Evolutionary conservation across 2,329 filamentous ascomycete species (phyloP).

Genomic region (Fusarium irregulare): DNA sequence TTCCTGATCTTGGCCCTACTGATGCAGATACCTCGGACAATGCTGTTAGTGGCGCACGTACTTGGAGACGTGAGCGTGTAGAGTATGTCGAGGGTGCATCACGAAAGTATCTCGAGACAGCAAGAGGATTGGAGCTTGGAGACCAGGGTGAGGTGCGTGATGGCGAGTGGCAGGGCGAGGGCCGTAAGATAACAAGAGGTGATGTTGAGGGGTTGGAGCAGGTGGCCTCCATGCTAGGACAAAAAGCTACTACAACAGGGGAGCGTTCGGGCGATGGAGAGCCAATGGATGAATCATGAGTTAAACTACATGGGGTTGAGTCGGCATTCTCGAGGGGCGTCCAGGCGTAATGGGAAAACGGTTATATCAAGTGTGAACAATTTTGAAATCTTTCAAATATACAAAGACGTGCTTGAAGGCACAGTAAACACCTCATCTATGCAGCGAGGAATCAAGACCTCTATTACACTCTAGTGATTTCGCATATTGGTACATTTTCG

Average conservation of each 20-base stretch:
- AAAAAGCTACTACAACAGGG: not conserved
- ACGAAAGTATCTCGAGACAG: constrained; percentile 77
- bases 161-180: constrained; percentile 71
- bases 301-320: not conserved
- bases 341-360: constrained; percentile 25
- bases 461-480: constrained; percentile 26
- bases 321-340: constrained; percentile 12
- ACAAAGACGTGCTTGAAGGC: constrained; percentile 23
- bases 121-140: constrained; percentile 74
- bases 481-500: constrained; percentile 7
- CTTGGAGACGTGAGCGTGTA: constrained; percentile 76
- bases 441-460: constrained; percentile 36
- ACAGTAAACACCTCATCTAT: constrained; percentile 20
- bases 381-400: constrained; percentile 21
- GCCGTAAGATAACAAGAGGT: constrained; percentile 59
- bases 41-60: constrained; percentile 55
- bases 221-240: constrained; percentile 59
- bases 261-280: constrained; percentile 26
- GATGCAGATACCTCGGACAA: constrained; percentile 50
- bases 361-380: constrained; percentile 1
- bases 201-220: constrained; percentile 70
- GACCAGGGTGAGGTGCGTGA: constrained; percentile 70
- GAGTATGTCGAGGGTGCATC: constrained; percentile 88
- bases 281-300: constrained; percentile 48
- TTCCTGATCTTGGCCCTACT: constrained; percentile 66